Conservation (phyloP, 768 basidiomycete genomes). For the Postia placenta region DNA sequence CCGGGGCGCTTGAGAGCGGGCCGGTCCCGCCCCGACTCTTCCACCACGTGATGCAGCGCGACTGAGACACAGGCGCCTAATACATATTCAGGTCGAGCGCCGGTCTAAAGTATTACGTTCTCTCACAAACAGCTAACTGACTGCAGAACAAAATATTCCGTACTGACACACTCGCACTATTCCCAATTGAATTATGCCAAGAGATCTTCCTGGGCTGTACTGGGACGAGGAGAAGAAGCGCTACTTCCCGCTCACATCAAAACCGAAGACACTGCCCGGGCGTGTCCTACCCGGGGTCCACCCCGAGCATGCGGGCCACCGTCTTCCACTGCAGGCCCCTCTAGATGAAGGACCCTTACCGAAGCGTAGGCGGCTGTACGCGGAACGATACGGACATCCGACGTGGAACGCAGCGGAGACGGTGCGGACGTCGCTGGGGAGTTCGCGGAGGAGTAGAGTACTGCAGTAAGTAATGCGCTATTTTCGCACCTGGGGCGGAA, state of each 20-base stretch:
- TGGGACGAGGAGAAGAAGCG: constrained; percentile 25
- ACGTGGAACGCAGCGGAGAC: background rate
- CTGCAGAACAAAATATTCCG: no score
- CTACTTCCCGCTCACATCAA: constrained; percentile 24
- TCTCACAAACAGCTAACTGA: no score
- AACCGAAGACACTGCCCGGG: constrained; percentile 3
- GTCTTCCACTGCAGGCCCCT: background rate
- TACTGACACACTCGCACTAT: no score
- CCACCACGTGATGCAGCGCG: no score
- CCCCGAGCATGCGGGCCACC: background rate
- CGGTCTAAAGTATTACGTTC: no score
- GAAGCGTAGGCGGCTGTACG: background rate
- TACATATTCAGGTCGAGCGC: no score
- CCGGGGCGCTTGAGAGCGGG: no score
- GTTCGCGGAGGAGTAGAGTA: background rate
- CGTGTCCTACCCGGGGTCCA: background rate
- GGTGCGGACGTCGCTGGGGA: background rate
- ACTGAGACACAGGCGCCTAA: no score
- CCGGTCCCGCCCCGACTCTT: no score
- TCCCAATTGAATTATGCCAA: no score
- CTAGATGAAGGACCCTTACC: background rate
- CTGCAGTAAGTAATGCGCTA: constrained; percentile 1
- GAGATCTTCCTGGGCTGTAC: constrained; percentile 27
- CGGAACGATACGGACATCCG: background rate
- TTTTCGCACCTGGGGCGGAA: background rate